Conservation (phyloP, 371 early-diverging fungal species). For the Mortierella polycephala region DNA sequence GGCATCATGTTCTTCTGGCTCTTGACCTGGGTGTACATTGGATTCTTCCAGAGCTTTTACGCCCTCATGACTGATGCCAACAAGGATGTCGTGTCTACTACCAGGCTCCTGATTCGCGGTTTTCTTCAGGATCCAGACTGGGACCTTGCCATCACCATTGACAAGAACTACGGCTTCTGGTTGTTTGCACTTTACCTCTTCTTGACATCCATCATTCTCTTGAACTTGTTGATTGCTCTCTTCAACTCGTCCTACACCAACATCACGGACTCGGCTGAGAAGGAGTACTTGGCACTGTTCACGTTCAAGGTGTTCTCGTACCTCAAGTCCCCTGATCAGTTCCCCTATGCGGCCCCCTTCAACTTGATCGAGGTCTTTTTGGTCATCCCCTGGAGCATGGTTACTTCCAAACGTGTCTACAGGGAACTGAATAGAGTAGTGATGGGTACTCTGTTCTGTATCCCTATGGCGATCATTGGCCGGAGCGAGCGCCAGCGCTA, state of each 20-base stretch:
- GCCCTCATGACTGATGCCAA: constrained; percentile 20
- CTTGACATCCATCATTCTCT: constrained; percentile 54
- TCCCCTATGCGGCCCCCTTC: constrained; percentile 55
- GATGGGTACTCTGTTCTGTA: constrained; percentile 37
- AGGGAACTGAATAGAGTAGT: constrained; percentile 20
- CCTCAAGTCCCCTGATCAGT: constrained; percentile 50
- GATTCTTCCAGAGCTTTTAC: constrained; percentile 53
- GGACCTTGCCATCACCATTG: constrained; percentile 29
- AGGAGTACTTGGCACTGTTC: constrained; percentile 53
- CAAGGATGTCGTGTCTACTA: constrained; percentile 23
- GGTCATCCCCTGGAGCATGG: constrained; percentile 30
- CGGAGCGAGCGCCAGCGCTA: constrained; percentile 32
- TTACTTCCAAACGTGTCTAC: constrained; percentile 31
- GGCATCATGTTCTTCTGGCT: constrained; percentile 59
- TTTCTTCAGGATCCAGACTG: constrained; percentile 56
- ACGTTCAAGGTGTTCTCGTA: constrained; percentile 56
- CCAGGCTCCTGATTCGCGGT: constrained; percentile 46
- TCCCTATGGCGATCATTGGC: constrained; percentile 31
- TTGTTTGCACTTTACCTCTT: constrained; percentile 54
- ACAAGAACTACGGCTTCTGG: constrained; percentile 33
- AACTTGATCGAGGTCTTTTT: constrained; percentile 54
- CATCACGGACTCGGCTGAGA: constrained; percentile 53
- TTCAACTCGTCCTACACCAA: constrained; percentile 57
- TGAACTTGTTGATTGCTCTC: constrained; percentile 54
- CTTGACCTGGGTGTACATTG: constrained; percentile 55